Base-by-base conservation (phyloP, 768 basidiomycete genomes). In the Psilocybe sp. region DNA sequence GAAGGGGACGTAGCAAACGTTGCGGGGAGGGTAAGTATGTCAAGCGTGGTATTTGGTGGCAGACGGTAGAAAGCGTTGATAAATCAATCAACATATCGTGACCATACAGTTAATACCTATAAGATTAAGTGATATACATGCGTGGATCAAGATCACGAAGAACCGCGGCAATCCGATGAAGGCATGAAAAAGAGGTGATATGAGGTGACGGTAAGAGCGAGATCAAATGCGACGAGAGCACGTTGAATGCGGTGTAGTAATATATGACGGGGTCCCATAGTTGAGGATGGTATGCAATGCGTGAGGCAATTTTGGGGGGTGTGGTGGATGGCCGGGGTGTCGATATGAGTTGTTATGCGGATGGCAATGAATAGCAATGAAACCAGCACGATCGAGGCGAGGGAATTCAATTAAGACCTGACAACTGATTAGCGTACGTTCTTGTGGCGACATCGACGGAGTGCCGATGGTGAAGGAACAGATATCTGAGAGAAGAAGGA, bases 341-440 rank as follows among this genome's bases (percentile, higher is more conserved):
- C 14, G 23, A 35, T 15, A 13, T n/a, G 39, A 9, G 23, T 14
- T 18, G 16, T 32, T 40, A 44, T 18, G 32, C 15, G 18, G 47
- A 44, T 9, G 40, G 8, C 14, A 35, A 45, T 6, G 12, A 44
- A 50, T 20, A 52, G 48, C 39, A 47, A 50, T 46, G 35, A 45
- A 38, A 49, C 42, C 50, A 52, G 55, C 50, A 49, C 37, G 40
- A 44, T 38, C 16, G 44, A 43, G 15, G 35, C 12, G 43, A 37
- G 44, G 28, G 51, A 51, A 57, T 61, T 55, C 52, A 58, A 81
- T 87, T 71, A 87, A 65, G 84, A 85, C 85, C 85, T 87, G 82
- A 79, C 78, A 77, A 74, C 73, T 70, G 78, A 74, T 87, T 79
- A 87, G 85, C 71, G 71, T 72, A 70, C 66, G 64, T 66, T 69